Conservation (phyloP, 2,329 filamentous ascomycete species). For the Ambrosiella beaveri region DNA sequence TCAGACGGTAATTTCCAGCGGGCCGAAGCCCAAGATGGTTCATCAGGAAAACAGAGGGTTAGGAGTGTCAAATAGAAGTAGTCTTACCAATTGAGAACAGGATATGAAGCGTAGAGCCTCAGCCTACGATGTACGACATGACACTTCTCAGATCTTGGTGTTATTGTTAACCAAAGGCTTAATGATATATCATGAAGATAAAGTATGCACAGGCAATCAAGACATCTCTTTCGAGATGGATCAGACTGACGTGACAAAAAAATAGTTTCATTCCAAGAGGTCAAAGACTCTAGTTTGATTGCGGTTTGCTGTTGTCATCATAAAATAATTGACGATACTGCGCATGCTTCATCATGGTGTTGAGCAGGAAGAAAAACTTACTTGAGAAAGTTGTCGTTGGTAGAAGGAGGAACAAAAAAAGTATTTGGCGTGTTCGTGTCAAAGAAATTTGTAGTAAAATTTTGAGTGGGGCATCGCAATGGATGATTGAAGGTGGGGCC, state of each 20-base stretch:
- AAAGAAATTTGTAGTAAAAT: slow-evolving; percentile 8
- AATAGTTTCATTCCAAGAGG: slow-evolving; percentile 64
- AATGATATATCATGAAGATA: background rate
- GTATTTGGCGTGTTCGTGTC: slow-evolving; percentile 3
- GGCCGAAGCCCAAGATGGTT: slow-evolving; percentile 45
- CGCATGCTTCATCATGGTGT: background rate
- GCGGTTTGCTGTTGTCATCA: slow-evolving; percentile 78
- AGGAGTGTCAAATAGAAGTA: background rate
- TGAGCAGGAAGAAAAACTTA: slow-evolving; percentile 18
- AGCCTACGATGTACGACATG: slow-evolving; percentile 7
- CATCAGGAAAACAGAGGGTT: slow-evolving; percentile 26
- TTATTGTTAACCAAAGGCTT: slow-evolving; percentile 4
- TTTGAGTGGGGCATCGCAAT: slow-evolving; percentile 9
- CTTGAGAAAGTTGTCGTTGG: slow-evolving; percentile 13
- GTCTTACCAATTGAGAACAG: slow-evolving; percentile 10
- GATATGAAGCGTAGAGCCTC: slow-evolving; percentile 2
- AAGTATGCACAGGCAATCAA: slow-evolving; percentile 3
- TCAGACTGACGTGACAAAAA: slow-evolving; percentile 92
- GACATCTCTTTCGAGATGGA: slow-evolving; percentile 18
- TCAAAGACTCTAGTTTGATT: slow-evolving; percentile 99
- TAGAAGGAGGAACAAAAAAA: slow-evolving; percentile 14
- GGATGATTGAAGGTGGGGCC: background rate
- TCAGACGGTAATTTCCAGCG: slow-evolving; percentile 94
- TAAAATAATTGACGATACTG: slow-evolving; percentile 8
- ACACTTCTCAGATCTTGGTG: background rate